A percentile compares a stretch with the other conserved stretches of the same genome.
Conservation (phyloP, 495 filamentous ascomycete genomes). For the Evansstolkia leycettana region DNA sequence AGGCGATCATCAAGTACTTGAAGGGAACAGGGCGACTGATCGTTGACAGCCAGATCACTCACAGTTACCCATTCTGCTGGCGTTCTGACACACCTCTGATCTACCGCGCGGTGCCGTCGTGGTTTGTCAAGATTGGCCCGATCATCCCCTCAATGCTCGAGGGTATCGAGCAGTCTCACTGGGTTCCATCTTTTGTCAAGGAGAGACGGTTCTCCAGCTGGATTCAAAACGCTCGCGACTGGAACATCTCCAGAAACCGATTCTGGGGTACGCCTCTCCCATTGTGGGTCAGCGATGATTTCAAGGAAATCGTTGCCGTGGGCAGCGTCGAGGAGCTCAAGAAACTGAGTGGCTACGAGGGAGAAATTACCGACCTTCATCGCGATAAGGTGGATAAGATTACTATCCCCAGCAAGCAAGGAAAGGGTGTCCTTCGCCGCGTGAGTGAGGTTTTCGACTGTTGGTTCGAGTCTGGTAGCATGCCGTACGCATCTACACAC, state of each 20-base stretch:
- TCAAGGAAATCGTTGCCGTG: constrained; percentile 75
- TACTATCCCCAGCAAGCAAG: constrained; percentile 85
- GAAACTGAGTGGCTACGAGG: constrained; percentile 71
- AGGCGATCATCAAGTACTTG: constrained; percentile 83
- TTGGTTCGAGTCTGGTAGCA: constrained; percentile 90
- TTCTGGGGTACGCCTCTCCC: constrained; percentile 98
- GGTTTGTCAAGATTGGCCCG: constrained; percentile 82
- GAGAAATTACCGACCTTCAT: constrained; percentile 82
- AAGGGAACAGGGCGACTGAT: constrained; percentile 71
- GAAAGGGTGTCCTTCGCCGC: constrained; percentile 72
- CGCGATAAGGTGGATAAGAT: constrained; percentile 92
- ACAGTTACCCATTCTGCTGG: constrained; percentile 94
- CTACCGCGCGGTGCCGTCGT: constrained; percentile 85
- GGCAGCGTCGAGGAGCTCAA: constrained; percentile 81
- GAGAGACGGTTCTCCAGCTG: constrained; percentile 80
- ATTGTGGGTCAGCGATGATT: constrained; percentile 82
- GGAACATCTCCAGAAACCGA: constrained; percentile 91
- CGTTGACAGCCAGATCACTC: constrained; percentile 80
- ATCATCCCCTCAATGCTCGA: constrained; percentile 84
- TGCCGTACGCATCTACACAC: constrained; percentile 90
- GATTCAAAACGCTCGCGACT: constrained; percentile 87
- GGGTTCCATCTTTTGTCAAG: constrained; percentile 89
- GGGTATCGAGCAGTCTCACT: constrained; percentile 83
- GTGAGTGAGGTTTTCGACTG: constrained; percentile 94
- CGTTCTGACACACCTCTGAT: constrained; percentile 92